Conservation (phyloP, 2,329 filamentous ascomycete species). For the Colletotrichum coccodes region DNA sequence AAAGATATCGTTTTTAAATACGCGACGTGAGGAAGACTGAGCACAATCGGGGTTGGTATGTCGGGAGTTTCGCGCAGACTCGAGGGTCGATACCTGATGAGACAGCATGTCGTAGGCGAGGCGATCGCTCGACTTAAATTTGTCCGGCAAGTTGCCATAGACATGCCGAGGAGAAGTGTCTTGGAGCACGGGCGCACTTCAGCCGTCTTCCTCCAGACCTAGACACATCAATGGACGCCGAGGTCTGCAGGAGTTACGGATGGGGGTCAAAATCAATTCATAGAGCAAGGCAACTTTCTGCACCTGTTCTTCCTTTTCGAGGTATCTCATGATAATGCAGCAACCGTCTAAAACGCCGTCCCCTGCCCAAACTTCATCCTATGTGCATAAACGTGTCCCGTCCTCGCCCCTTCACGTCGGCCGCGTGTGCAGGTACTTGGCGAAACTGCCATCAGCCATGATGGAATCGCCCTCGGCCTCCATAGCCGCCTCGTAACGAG, state of each 20-base stretch:
- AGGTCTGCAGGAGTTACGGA: slow-evolving; percentile 25
- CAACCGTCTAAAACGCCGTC: slow-evolving; percentile 31
- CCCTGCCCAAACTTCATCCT: slow-evolving; percentile 18
- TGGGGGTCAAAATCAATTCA: slow-evolving; percentile 32
- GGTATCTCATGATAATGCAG: slow-evolving; percentile 35
- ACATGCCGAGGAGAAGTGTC: not conserved
- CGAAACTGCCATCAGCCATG: slow-evolving; percentile 68
- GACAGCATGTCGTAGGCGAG: not conserved
- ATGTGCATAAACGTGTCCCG: slow-evolving; percentile 37
- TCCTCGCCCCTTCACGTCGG: slow-evolving; percentile 35
- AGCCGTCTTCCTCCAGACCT: not conserved
- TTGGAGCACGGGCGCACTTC: not conserved
- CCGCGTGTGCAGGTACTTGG: slow-evolving; percentile 66
- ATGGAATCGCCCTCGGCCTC: slow-evolving; percentile 64
- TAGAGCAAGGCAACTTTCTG: slow-evolving; percentile 31
- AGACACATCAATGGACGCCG: not conserved
- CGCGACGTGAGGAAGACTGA: not conserved
- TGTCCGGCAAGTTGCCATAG: not conserved
- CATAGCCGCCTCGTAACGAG: slow-evolving; percentile 82
- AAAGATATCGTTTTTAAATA: not conserved
- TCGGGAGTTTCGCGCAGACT: not conserved
- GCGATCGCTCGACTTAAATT: not conserved
- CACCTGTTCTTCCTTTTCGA: slow-evolving; percentile 32
- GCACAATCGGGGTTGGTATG: not conserved
- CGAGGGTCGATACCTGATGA: not conserved